These are phyloP conservation scores for Penicillium lagena DNA, from an alignment of 495 filamentous ascomycete species.

Conservation along the genomic window DNA sequence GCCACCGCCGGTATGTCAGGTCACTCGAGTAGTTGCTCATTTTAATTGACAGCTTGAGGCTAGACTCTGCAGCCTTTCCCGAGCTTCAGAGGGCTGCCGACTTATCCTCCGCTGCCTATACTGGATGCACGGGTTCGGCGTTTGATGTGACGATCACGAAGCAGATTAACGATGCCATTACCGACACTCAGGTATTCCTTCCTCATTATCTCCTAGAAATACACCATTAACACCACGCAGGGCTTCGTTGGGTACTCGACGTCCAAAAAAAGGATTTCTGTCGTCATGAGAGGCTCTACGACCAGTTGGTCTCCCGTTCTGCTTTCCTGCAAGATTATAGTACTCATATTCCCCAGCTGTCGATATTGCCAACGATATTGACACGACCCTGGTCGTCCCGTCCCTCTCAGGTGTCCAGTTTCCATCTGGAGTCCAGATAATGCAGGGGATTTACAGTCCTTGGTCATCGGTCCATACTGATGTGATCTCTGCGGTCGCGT, in stretches of 20 bases:
- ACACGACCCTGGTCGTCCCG: constrained; percentile 23
- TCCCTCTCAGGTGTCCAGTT: constrained; percentile 23
- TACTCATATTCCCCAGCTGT: constrained; percentile 4
- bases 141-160: constrained; percentile 31
- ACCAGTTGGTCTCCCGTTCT: constrained; percentile 7
- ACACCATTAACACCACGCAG: not conserved
- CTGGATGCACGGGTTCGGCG: constrained; percentile 17
- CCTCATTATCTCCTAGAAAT: not conserved
- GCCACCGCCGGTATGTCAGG: constrained; percentile 11
- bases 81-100: constrained; percentile 23
- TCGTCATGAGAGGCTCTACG: constrained; percentile 28
- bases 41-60: constrained; percentile 1
- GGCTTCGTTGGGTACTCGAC: constrained; percentile 27
- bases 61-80: constrained; percentile 15
- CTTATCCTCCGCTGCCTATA: constrained; percentile 29
- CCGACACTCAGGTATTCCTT: constrained; percentile 20
- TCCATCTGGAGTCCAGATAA: constrained; percentile 23
- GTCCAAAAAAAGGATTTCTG: constrained; percentile 18
- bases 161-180: constrained; percentile 13
- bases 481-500: constrained; percentile 22
- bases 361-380: constrained; percentile 31
- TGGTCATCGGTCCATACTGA: constrained; percentile 26
- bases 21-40: not conserved
- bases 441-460: constrained; percentile 19
- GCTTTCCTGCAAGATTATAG: not conserved